Evolutionary conservation across 1,284 basidiomycete species (phyloP), one percentile per base, ranked within the genome.

Genomic region (Trametes sp.): DNA sequence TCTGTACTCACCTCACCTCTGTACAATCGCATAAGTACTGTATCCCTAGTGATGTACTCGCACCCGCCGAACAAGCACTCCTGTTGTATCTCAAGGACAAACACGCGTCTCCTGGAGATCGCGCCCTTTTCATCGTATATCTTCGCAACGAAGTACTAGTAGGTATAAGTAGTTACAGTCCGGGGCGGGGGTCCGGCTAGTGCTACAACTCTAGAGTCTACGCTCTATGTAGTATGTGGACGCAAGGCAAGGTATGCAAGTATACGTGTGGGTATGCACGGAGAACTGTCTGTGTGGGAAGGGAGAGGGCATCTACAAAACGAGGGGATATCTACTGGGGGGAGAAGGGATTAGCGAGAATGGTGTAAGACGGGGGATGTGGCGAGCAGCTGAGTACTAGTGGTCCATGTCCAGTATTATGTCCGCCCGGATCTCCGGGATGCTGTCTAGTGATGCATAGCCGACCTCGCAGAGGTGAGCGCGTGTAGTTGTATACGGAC

Each of bases 191-290:
- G 42, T 41, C 26, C 23, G 50, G 60, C 54, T 59, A 62, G 41
- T 62, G 63, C 63, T 62, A 65, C 63, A 65, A 62, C 50, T 59
- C 42, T 53, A 59, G 45, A 57, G 56, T 64, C 49, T 49, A 55
- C 54, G 46, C 56, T 65, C 61, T 65, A 62, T 41, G 51, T 53
- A 50, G 11, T 23, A 21, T 26, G 23, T 19, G n/a, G 36, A 46
- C 28, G 54, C n/a, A 29, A 26, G 35, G 42, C 19, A 23, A 23
- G 3, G 42, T 49, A 19, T 38, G n/a, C 19, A 10, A 38, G 11
- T 38, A 36, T 36, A 14, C 42, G 48, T 16, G 33, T 14, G 24
- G 23, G 7, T 19, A 21, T 44, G 41, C 8, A 44, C 45, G 14
- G 45, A 13, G 9, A 46, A 29, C 24, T 41, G 35, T 41, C 44